Percentiles rank a stretch among this genome's conserved stretches.
phyloP scores from a whole-genome alignment of 441 rosid genomes.

The Isatis lusitanica region DNA sequence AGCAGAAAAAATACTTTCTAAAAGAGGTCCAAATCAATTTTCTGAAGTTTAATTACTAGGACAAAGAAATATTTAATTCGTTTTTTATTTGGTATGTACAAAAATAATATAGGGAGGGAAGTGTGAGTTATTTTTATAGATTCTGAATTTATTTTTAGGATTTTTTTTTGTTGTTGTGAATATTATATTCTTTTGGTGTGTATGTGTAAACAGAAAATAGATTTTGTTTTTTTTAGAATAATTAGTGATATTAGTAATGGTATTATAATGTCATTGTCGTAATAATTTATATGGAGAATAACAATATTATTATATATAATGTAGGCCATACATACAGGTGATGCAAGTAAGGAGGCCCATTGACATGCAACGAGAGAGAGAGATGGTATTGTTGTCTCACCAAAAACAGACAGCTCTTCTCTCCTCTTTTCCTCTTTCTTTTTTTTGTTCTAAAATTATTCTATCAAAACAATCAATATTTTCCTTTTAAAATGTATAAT shows the following conservation, averaged over 20 bases:
- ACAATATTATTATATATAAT: slow-evolving; percentile 19
- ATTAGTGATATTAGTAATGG: slow-evolving; percentile 22
- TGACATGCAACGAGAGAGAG: slow-evolving; percentile 26
- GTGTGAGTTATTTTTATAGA: neutral
- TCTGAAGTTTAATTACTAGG: no score
- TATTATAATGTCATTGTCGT: slow-evolving; percentile 31
- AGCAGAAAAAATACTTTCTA: no score
- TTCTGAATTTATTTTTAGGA: neutral
- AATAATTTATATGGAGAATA: slow-evolving; percentile 32
- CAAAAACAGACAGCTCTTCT: slow-evolving; percentile 33
- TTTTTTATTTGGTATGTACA: neutral
- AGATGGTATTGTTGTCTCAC: slow-evolving; percentile 31
- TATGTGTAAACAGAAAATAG: neutral
- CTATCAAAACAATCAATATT: neutral
- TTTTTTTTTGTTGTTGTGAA: neutral
- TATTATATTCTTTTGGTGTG: neutral
- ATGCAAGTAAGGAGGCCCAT: slow-evolving; percentile 37
- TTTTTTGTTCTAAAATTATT: neutral
- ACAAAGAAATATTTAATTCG: no score
- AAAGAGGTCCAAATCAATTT: no score
- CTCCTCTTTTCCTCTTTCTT: slow-evolving; percentile 1
- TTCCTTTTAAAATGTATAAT: neutral
- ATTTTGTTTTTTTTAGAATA: no score
- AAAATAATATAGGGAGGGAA: neutral
- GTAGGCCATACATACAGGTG: slow-evolving; percentile 26